Conservation (phyloP, 805 yeast species). For the Citeromyces matritensis region DNA sequence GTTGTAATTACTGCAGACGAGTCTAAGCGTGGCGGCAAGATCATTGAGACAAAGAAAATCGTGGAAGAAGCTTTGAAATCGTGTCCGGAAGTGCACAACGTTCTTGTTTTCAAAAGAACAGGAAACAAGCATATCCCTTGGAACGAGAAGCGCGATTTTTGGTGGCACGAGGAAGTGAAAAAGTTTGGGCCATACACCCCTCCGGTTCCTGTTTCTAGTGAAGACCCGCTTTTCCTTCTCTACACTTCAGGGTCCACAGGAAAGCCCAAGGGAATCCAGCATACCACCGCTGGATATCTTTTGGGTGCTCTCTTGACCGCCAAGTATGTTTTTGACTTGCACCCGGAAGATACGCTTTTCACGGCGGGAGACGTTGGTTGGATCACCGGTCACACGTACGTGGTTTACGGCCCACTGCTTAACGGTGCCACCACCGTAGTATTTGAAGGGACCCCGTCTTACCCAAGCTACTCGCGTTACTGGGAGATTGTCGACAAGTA, state of each 20-base stretch:
- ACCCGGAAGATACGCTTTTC: conserved; percentile 74
- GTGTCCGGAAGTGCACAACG: conserved; percentile 65
- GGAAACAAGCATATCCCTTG: conserved; percentile 59
- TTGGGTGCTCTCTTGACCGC: conserved; percentile 88
- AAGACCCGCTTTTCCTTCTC: conserved; percentile 89
- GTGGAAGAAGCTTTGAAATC: conserved; percentile 85
- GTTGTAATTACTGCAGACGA: conserved; percentile 91
- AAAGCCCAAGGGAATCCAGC: conserved; percentile 96
- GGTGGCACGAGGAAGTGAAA: conserved; percentile 88
- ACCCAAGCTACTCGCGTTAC: conserved; percentile 88
- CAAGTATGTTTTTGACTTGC: conserved; percentile 86
- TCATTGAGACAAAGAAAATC: conserved; percentile 80
- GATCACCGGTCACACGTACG: conserved; percentile 98
- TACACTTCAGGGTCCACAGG: conserved; percentile 99
- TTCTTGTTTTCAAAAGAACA: conserved; percentile 80
- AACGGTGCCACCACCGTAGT: conserved; percentile 85
- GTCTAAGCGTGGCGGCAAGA: conserved; percentile 90
- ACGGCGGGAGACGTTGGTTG: conserved; percentile 99
- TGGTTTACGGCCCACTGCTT: conserved; percentile 83
- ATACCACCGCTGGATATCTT: conserved; percentile 87
- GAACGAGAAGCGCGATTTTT: conserved; percentile 82
- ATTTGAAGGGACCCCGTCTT: conserved; percentile 96
- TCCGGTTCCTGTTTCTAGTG: conserved; percentile 75
- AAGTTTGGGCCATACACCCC: conserved; percentile 79
- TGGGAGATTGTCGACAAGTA: conserved; percentile 92